These are phyloP conservation scores for Vicia sativa DNA, from an alignment of 306 rosid species.

Conservation along the genomic window DNA sequence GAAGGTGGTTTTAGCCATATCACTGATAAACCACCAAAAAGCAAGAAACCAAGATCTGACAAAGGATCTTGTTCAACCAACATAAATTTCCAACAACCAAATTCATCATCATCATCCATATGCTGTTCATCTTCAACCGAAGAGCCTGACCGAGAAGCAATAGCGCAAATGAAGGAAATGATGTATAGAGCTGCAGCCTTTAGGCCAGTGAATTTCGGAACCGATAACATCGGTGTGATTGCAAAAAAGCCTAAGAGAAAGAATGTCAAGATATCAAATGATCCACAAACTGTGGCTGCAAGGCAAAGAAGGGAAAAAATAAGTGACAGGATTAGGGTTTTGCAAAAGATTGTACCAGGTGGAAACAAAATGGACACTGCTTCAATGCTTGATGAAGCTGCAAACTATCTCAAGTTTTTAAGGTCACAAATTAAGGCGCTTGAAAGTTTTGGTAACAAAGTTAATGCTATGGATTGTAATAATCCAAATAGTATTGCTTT, in stretches of 20 bases:
- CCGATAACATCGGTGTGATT: slow-evolving; percentile 52
- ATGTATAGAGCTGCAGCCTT: slow-evolving; percentile 90
- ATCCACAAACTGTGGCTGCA: slow-evolving; percentile 97
- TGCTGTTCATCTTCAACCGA: slow-evolving; percentile 43
- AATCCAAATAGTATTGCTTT: slow-evolving; percentile 66
- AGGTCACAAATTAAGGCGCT: slow-evolving; percentile 80
- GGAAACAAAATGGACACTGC: slow-evolving; percentile 99
- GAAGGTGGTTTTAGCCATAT: slow-evolving; percentile 55
- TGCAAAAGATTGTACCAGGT: slow-evolving; percentile 92
- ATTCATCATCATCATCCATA: slow-evolving; percentile 57
- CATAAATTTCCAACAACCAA: slow-evolving; percentile 77
- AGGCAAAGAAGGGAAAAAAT: slow-evolving; percentile 93
- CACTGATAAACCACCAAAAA: slow-evolving; percentile 51
- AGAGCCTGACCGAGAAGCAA: slow-evolving; percentile 87
- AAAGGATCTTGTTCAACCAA: slow-evolving; percentile 59
- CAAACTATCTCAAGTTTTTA: slow-evolving; percentile 86
- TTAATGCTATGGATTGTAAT: slow-evolving; percentile 62
- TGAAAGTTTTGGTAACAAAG: slow-evolving; percentile 71
- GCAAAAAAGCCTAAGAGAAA: slow-evolving; percentile 86
- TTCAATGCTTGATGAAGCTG: slow-evolving; percentile 97
- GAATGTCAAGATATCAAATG: slow-evolving; percentile 82
- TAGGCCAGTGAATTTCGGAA: slow-evolving; percentile 82
- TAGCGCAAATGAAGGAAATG: slow-evolving; percentile 97
- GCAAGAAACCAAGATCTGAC: slow-evolving; percentile 70
- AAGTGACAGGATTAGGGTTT: slow-evolving; percentile 81